phyloP scores from a whole-genome alignment of 768 basidiomycete species.

The Plicaturopsis crispa region DNA sequence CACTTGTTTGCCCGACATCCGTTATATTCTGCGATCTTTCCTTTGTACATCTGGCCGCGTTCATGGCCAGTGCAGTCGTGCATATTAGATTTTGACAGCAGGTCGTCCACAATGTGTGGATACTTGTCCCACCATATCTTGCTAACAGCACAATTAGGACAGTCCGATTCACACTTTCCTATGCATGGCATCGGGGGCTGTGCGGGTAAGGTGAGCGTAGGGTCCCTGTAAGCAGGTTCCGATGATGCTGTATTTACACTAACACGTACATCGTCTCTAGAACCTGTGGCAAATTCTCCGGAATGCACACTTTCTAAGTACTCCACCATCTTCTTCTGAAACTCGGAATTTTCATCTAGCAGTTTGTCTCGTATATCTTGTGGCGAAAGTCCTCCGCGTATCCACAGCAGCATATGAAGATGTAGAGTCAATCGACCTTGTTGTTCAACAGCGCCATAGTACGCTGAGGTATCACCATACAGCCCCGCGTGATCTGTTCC shows the following conservation, averaged over 20 bases:
- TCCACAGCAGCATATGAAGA: constrained; percentile 22
- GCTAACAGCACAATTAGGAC: constrained; percentile 12
- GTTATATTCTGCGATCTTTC: too few species aligned
- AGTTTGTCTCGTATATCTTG: constrained; percentile 12
- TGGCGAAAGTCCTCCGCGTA: constrained; percentile 8
- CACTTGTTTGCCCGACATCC: constrained; percentile 21
- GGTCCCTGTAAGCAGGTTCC: constrained; percentile 11
- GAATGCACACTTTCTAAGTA: constrained; percentile 6
- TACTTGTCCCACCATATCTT: constrained; percentile 13
- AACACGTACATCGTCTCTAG: neutral
- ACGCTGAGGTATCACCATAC: constrained; percentile 21
- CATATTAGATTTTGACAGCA: constrained; percentile 19
- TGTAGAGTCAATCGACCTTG: constrained; percentile 28
- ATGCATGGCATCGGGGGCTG: constrained; percentile 11
- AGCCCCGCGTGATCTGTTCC: constrained; percentile 12
- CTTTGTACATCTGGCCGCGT: constrained; percentile 10
- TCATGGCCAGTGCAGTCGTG: constrained; percentile 15
- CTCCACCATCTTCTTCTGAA: constrained; percentile 5
- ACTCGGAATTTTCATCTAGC: constrained; percentile 2
- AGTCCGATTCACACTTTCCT: constrained; percentile 20
- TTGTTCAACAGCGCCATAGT: constrained; percentile 33
- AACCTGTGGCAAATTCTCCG: constrained; percentile 6
- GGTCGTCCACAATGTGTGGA: constrained; percentile 16
- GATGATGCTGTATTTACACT: neutral
- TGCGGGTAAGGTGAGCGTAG: constrained; percentile 15